Evolutionary conservation across 257 asterid genomes (phyloP), one percentile per base, ranked within the genome.

Genomic region (Solanum lignicaule): DNA sequence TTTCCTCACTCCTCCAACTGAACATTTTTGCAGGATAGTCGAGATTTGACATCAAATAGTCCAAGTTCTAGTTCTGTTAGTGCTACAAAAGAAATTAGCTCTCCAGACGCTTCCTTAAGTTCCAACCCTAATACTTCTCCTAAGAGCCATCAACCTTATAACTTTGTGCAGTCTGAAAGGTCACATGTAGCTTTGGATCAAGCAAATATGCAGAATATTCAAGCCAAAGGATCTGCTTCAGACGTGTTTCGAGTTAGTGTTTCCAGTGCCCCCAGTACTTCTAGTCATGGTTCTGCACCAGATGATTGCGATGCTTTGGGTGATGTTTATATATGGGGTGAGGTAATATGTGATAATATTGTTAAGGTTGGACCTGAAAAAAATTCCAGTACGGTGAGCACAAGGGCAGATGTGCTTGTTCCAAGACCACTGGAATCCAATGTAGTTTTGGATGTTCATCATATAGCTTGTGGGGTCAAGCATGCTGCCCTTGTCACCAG

Each of bases 321-420:
- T 16, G 98, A 96, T 78, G 98, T 96, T 35, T 96, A 96, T 86
- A 93, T 96, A 79, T 96, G 99, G 99, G 99, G 99, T 83, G 99
- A 96, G 89, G 98, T 96, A 73, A 93, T 93, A 66, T 94, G 98
- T 71, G 98, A 96, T 87, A 94, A 90, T 87, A 88, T 94, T 76
- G 92, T 95, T 83, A 94, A 91, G 89, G 91, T 93, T 60, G 96
- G 99, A 76, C 98, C 98, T 5, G 97, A 94, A 69, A 95, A 95
- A 88, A 94, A 93, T 68, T 82, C 94, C 72, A 93, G 94, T 89
- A 89, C 96, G 87, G 87, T 95, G 31, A 92, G 91, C 88, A 94
- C 96, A 18, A 91, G 95, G 90, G 90, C 96, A 46, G 98, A 96
- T 20, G 90, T 95, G 76, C 98, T 96, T 87, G 91, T 95, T 87